Base-by-base conservation (phyloP, 441 rosid genomes). In the Theobroma grandiflorum region DNA sequence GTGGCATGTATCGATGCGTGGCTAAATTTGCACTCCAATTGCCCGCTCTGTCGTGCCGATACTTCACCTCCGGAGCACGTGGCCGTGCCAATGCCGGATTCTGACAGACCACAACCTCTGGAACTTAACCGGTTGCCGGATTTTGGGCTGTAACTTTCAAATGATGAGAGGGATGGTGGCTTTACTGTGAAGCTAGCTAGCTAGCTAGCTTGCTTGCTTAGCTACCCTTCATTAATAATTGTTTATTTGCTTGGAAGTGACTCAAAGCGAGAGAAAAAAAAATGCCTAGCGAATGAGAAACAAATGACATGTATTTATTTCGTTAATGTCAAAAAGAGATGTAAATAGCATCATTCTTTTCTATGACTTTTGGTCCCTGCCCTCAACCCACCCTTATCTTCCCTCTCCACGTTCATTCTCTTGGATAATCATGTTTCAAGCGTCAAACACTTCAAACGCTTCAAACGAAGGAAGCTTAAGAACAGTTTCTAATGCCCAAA, bases 41-140 rank as follows among this genome's bases (percentile, higher is more conserved):
- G 92, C 80, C 93, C 94, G 1, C 89, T 88, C 33, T 88, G 91
- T 75, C 87, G 94, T n/a, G 83, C 89, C 15, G 59, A 70, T 22
- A 58, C 87, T 4, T 8, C 7, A 4, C 71, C 82, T 12, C 78
- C 73, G 3, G 66, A 61, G 1, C 79, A 40, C 3, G 26, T 70
- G 16, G 82, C 43, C 16, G 3, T 78, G 33, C 15, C 82, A 0
- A 1, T 82, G 80, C 79, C 81, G 38, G 80, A 80, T 52, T 53
- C 72, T 1, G 74, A 50, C 12, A 65, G 77, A 2, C 61, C n/a
- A 18, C 75, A 37, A 5, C 42, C 64, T 0, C 33, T 53, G 43
- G 80, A 72, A 70, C 35, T 47, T 15, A 65, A 31, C 0, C 31
- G 80, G 11, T 16, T 7, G 64, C 74, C 75, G 8, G 37, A 55